phyloP scores from a whole-genome alignment of 495 filamentous ascomycete species.

The Aspergillus biplanus region DNA sequence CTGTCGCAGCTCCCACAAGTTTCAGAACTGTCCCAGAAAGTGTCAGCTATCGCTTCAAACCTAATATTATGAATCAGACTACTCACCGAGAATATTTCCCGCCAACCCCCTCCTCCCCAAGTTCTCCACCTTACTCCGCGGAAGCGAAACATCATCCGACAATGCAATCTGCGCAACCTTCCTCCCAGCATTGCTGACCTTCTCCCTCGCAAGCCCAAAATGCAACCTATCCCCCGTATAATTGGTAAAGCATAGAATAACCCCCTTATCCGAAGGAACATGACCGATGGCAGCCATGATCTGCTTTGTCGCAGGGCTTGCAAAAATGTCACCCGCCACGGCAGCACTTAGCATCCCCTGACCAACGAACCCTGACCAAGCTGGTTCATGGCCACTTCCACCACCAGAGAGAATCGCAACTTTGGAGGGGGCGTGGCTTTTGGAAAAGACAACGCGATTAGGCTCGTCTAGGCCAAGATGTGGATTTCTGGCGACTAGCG shows the following conservation, averaged over 20 bases:
- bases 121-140: constrained; percentile 7
- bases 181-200: neutral
- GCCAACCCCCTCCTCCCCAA: constrained; percentile 9
- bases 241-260: constrained; percentile 4
- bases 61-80: too few species aligned
- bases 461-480: constrained; percentile 8
- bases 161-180: constrained; percentile 7
- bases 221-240: constrained; percentile 4
- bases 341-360: constrained; percentile 5
- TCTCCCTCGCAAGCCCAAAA: constrained; percentile 8
- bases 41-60: too few species aligned
- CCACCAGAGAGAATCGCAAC: constrained; percentile 8
- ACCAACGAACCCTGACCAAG: constrained; percentile 2
- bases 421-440: neutral
- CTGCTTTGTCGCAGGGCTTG: constrained; percentile 7
- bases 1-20: neutral
- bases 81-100: neutral
- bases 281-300: constrained; percentile 5
- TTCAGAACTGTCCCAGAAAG: neutral
- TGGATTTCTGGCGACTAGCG: neutral
- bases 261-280: constrained; percentile 3
- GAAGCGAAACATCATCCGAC: constrained; percentile 2
- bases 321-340: constrained; percentile 2
- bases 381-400: constrained; percentile 8
- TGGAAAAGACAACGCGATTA: neutral